Percentiles rank a stretch among this genome's conserved stretches.
These are phyloP conservation scores for Cyberlindnera nakhonratchasimensis DNA, from an alignment of 805 yeast species.

Conservation along the genomic window DNA sequence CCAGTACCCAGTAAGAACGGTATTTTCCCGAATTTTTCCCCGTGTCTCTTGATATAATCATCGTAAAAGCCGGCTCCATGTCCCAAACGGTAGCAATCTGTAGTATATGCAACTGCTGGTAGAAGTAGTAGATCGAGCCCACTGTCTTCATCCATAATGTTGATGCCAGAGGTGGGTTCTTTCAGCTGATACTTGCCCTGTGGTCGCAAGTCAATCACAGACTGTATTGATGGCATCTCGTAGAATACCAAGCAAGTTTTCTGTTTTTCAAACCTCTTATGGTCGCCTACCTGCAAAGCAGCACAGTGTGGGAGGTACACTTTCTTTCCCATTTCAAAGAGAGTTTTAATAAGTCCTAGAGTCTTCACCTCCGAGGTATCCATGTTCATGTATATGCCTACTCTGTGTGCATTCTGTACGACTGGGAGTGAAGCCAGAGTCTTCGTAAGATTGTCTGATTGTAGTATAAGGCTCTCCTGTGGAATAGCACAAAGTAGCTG, in stretches of 20 bases:
- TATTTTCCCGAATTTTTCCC: conserved; percentile 15
- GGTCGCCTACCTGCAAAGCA: conserved; percentile 21
- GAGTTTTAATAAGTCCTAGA: conserved; percentile 43
- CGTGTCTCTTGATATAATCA: conserved; percentile 56
- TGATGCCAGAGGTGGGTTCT: conserved; percentile 53
- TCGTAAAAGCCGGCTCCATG: conserved; percentile 96
- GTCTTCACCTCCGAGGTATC: conserved; percentile 70
- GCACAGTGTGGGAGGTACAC: conserved; percentile 59
- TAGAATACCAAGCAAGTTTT: conserved; percentile 55
- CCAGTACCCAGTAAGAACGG: conserved; percentile 63
- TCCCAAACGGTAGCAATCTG: conserved; percentile 54
- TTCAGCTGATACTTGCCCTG: conserved; percentile 62
- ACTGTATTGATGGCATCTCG: conserved; percentile 38
- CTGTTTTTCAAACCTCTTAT: conserved; percentile 29
- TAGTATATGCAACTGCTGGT: conserved; percentile 83
- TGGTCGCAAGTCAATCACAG: conserved; percentile 50
- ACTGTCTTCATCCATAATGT: conserved; percentile 26
- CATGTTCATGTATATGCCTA: conserved; percentile 79
- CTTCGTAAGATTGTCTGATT: conserved; percentile 26
- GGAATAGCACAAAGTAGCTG: conserved; percentile 18
- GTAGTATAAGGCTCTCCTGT: conserved; percentile 21
- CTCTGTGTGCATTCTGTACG: conserved; percentile 41
- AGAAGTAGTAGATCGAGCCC: conserved; percentile 71
- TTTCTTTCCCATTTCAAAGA: conserved; percentile 46
- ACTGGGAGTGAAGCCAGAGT: conserved; percentile 23